Conservation (phyloP, 108 stramenopile species). For the Skeletonema costatum region DNA sequence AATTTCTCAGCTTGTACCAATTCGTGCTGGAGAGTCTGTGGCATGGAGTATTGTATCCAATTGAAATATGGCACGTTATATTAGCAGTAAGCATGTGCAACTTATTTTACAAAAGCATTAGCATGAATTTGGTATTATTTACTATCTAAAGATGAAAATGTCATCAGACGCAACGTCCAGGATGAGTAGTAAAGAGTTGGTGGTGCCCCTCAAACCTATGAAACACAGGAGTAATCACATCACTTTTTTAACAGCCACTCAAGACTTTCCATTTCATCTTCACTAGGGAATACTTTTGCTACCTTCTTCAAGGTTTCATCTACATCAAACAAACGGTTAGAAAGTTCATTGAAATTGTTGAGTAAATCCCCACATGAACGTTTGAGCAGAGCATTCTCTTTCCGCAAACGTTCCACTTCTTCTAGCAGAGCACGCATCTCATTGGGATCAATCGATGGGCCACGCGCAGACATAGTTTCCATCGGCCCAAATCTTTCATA, state of each 20-base stretch:
- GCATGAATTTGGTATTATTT: neutral
- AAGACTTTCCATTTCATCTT: slow-evolving; percentile 47
- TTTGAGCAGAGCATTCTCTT: slow-evolving; percentile 35
- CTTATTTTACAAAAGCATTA: neutral
- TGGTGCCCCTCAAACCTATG: neutral
- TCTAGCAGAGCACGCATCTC: slow-evolving; percentile 18
- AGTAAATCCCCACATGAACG: slow-evolving; percentile 34
- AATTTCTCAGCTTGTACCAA: slow-evolving; percentile 64
- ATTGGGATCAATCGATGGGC: neutral
- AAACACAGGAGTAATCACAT: neutral
- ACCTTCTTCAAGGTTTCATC: slow-evolving; percentile 50
- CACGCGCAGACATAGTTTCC: slow-evolving; percentile 1
- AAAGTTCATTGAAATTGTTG: slow-evolving; percentile 44
- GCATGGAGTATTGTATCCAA: slow-evolving; percentile 73
- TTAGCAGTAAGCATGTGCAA: neutral
- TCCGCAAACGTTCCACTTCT: slow-evolving; percentile 36
- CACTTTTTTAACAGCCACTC: slow-evolving; percentile 44
- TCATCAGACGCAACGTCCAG: neutral
- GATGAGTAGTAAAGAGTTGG: neutral
- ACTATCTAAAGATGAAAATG: slow-evolving; percentile 1
- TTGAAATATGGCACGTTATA: neutral
- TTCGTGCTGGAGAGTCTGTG: slow-evolving; percentile 87
- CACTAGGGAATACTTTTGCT: slow-evolving; percentile 43
- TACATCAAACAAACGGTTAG: slow-evolving; percentile 44
- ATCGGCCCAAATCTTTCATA: neutral